Evolutionary conservation across 495 filamentous ascomycete genomes (phyloP), one percentile per base, ranked within the genome.

Genomic region (Aspergillus nidulans): DNA sequence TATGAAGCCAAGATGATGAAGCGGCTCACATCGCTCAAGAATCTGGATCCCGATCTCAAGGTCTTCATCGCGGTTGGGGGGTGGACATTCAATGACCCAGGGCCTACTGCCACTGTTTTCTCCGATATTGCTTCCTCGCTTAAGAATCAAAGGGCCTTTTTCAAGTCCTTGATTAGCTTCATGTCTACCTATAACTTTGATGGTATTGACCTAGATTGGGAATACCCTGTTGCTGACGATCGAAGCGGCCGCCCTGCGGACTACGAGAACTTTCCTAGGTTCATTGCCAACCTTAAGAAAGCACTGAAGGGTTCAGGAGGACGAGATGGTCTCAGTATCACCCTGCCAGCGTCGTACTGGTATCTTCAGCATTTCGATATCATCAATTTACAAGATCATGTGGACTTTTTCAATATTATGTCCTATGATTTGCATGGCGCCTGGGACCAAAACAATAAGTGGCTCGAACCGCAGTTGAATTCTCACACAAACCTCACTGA

Each of bases 141-240:
- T 1, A 60, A 5, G 0, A 72, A 69, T n/a, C 71, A 74, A 18
- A 55, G 64, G 1, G 61, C 52, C 4, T 82, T 84, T 63, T 76
- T 82, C 49, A 28, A 51, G 13, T 75, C 67, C 0, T 48, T 79
- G 0, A 56, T 61, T 1, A 39, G 39, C 1, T 82, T 79, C 61
- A 72, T 82, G 71, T 34, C 61, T 1, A 60, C 59, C 15, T 79
- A 78, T 53, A 72, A 71, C 3, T 81, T 83, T 46, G 64, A 80
- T 45, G 82, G 82, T 1, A 65, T 81, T 3, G 81, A 85, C 50
- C 49, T 85, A 5, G 81, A 84, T 58, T 84, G 81, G 79, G 76
- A 82, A 51, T 82, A 79, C 51, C 78, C 78, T 1, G 73, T 21
- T 0, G 68, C 69, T 1, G 24, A 51, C 15, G 72, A 77, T 12